These are phyloP conservation scores for Brassica hybrid DNA, from an alignment of 441 rosid species.

Conservation along the genomic window DNA sequence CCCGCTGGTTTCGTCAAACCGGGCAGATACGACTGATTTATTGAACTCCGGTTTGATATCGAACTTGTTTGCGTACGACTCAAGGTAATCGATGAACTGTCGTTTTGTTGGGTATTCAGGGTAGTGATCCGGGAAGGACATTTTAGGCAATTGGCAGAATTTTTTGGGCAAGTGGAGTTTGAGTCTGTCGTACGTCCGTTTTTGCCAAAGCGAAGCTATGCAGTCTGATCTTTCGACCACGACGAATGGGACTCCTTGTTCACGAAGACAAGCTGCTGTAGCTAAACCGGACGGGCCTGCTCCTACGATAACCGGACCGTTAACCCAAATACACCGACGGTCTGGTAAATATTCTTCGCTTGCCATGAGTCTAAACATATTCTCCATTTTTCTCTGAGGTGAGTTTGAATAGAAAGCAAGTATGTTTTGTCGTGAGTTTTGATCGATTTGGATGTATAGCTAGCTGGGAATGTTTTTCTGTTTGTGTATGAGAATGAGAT, in stretches of 20 bases:
- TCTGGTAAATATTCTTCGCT: neutral
- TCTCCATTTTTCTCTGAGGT: neutral
- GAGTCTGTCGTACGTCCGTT: neutral
- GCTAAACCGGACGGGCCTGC: neutral
- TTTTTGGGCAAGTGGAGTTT: neutral
- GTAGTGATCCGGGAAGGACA: neutral
- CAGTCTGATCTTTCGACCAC: neutral
- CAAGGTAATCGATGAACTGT: neutral
- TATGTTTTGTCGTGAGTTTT: neutral
- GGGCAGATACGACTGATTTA: neutral
- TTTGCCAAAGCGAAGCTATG: neutral
- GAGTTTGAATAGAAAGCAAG: conserved; percentile 5
- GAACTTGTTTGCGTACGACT: neutral
- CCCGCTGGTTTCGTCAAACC: neutral
- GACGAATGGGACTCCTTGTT: neutral
- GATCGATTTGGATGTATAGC: too few species aligned
- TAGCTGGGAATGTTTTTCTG: too few species aligned
- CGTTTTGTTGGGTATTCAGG: neutral
- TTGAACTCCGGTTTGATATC: neutral
- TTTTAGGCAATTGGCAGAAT: neutral
- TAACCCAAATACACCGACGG: neutral
- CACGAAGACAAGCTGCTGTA: neutral
- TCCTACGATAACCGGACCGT: neutral
- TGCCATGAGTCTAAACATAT: neutral
- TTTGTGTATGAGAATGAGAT: neutral